Percentiles rank a stretch among this genome's conserved stretches.
Conservation (phyloP, 306 rosid species). For the Betula pendula region DNA sequence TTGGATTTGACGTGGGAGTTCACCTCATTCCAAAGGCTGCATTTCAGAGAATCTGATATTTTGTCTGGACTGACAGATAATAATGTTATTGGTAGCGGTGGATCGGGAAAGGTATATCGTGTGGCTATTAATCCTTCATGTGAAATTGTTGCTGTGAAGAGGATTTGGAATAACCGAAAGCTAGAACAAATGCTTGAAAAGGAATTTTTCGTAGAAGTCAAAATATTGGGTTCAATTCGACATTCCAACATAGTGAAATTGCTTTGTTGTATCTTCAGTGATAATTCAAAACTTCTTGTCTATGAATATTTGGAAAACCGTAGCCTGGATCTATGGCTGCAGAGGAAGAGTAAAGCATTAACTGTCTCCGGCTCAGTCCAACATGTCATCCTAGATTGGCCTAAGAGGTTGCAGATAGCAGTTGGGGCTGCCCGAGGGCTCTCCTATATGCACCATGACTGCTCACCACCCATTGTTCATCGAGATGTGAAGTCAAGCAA, state of each 20-base stretch:
- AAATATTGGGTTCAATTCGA: constrained; percentile 63
- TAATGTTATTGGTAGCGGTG: constrained; percentile 70
- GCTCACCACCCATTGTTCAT: constrained; percentile 66
- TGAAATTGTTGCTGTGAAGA: constrained; percentile 66
- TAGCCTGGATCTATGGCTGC: constrained; percentile 79
- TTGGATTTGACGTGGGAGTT: constrained; percentile 59
- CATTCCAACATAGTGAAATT: constrained; percentile 82
- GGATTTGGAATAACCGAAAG: constrained; percentile 50
- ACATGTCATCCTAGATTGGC: constrained; percentile 52
- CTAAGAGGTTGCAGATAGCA: constrained; percentile 66
- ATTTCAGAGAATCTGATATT: constrained; percentile 58
- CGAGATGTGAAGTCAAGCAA: constrained; percentile 81
- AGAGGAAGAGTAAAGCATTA: constrained; percentile 34
- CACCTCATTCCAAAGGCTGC: constrained; percentile 59
- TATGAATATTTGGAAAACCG: constrained; percentile 64
- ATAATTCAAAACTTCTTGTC: constrained; percentile 67
- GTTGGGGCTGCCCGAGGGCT: constrained; percentile 76
- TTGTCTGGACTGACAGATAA: constrained; percentile 40
- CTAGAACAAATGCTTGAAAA: constrained; percentile 61
- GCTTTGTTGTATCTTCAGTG: constrained; percentile 58
- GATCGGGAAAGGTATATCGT: constrained; percentile 78
- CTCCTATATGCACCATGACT: constrained; percentile 83
- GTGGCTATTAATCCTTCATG: constrained; percentile 31
- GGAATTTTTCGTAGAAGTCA: constrained; percentile 71
- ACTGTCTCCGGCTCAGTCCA: constrained; percentile 25